Evolutionary conservation across 768 basidiomycete species (phyloP), one percentile per base, ranked within the genome.

Genomic region (Favolaschia claudopus): DNA sequence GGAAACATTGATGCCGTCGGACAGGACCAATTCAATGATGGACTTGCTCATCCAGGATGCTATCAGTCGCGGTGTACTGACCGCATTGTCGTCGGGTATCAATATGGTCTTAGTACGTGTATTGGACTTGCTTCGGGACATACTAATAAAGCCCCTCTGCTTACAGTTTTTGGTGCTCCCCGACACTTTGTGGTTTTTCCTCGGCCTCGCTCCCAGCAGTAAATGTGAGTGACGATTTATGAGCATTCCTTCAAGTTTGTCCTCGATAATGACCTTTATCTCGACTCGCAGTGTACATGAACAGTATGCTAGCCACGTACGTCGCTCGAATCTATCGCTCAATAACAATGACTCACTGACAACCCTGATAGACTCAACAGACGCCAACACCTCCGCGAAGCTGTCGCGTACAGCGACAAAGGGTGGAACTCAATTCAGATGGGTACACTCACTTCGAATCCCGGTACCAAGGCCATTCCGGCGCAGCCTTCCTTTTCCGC

Each of bases 281-380:
- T 8, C n/a, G 17, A 22, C 13, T 4, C 14, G 33, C 42, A 63
- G 62, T 58, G 7, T 63, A 63, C 34, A 58, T 58, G 62, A 63
- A 63, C 25, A 63, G 62, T 42, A 63, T 63, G 62, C 33, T 63
- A 12, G 44, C 62, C 15, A 63, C 56, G 62, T 63, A 36, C 8
- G 47, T 36, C 14, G 25, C 27, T 19, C 3, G n/a, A 6, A 14
- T 31, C 8, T 17, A 12, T 20, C n/a, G 3, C 19, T 12, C 32
- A 22, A 19, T 13, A 29, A 6, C n/a, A 15, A n/a, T 19, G 33
- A 22, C n/a, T 25, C 20, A 22, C 14, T 9, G 12, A 4, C 9
- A 3, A 14, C 17, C 45, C 24, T n/a, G 4, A 25, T 39, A 62
- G 61, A n/a, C 55, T 63, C 38, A 63, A 63, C 36, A 40, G 31